phyloP scores from a whole-genome alignment of 2,329 filamentous ascomycete genomes.

The Cercospora canescens region DNA sequence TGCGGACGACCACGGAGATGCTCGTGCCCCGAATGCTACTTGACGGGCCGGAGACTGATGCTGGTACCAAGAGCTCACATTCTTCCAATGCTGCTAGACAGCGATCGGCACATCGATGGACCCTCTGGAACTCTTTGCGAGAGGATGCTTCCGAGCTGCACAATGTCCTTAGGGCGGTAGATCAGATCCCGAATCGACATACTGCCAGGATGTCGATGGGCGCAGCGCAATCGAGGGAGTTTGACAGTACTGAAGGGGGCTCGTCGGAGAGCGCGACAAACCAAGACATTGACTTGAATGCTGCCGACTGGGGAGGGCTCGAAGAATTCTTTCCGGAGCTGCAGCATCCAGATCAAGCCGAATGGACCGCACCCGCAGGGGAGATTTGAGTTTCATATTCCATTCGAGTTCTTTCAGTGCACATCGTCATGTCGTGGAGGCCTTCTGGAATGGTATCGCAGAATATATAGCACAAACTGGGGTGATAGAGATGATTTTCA shows the following conservation, averaged over 20 bases:
- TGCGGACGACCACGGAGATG: slow-evolving; percentile 11
- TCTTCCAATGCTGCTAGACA: not conserved
- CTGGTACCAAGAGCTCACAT: not conserved
- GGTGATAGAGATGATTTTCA: not conserved
- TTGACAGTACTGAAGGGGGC: not conserved
- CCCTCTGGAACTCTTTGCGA: not conserved
- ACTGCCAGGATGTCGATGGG: not conserved
- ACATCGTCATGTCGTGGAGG: not conserved
- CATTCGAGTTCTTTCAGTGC: not conserved
- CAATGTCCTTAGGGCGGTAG: not conserved
- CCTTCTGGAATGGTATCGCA: not conserved
- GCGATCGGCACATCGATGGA: not conserved
- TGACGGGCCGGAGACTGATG: not conserved
- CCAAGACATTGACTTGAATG: not conserved
- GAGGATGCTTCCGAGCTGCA: slow-evolving; percentile 7
- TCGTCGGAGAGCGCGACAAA: not conserved
- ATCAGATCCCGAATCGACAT: not conserved
- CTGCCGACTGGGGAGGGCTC: slow-evolving; percentile 18
- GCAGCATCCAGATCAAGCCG: not conserved
- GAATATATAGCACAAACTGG: not conserved
- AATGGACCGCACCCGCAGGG: not conserved
- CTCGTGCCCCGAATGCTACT: not conserved
- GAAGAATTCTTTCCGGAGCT: slow-evolving; percentile 14
- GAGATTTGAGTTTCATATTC: not conserved
- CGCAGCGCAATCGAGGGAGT: not conserved